A percentile compares a stretch with the other conserved stretches of the same genome.
Conservation (phyloP, 2,329 filamentous ascomycete genomes). For the Colletotrichum cuscutae region DNA sequence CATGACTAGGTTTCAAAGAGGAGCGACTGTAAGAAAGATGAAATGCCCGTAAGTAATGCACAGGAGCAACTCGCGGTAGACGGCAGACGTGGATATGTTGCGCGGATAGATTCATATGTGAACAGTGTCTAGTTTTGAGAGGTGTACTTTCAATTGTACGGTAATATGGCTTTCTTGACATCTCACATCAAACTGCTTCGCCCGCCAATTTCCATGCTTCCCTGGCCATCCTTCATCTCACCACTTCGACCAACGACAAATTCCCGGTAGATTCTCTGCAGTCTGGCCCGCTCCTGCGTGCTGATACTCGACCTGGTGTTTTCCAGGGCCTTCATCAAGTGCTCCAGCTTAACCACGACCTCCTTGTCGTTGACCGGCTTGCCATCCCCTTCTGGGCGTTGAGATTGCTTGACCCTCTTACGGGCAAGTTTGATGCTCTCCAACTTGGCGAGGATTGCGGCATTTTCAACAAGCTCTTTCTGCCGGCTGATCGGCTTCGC, state of each 20-base stretch:
- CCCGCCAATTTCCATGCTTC: constrained; percentile 90
- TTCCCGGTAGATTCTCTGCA: constrained; percentile 87
- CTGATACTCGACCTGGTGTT: constrained; percentile 87
- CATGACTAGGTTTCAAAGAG: not conserved
- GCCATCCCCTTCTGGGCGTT: constrained; percentile 40
- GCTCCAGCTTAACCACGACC: constrained; percentile 85
- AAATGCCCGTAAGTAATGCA: not conserved
- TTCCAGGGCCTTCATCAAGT: constrained; percentile 81
- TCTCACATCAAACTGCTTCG: constrained; percentile 89
- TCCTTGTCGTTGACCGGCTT: constrained; percentile 63
- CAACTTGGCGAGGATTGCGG: constrained; percentile 83
- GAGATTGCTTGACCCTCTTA: constrained; percentile 53
- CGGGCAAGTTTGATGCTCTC: constrained; percentile 80
- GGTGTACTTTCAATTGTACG: not conserved
- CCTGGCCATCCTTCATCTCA: constrained; percentile 94
- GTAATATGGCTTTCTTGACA: not conserved
- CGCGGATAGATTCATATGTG: constrained; percentile 7
- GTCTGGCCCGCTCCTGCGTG: constrained; percentile 75
- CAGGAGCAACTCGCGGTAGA: not conserved
- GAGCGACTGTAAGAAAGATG: not conserved
- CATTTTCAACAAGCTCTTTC: constrained; percentile 76
- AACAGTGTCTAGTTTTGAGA: not conserved
- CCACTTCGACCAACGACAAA: constrained; percentile 94
- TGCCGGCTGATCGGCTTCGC: constrained; percentile 57
- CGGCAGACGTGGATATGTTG: not conserved